Evolutionary conservation across 2,329 filamentous ascomycete species (phyloP), one percentile per base, ranked within the genome.

Genomic region (Penicillium janthinellum): DNA sequence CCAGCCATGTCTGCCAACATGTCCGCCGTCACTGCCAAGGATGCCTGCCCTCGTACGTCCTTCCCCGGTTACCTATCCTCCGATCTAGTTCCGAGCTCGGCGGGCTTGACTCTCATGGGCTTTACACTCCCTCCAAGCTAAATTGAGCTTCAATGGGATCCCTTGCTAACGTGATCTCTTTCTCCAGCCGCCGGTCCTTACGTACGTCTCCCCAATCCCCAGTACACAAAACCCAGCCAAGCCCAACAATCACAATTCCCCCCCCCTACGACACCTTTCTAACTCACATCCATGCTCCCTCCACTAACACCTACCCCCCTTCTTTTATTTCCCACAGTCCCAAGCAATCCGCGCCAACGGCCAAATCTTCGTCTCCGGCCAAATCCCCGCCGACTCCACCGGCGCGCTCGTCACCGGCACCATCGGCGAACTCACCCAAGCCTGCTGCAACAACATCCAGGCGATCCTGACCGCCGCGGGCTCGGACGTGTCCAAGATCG

Each of bases 391-490:
- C 65, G 86, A 90, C 73, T 79, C 82, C 47, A 76, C 77, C 6
- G 85, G 84, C 63, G 82, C 85, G 65, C 79, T 90, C 56, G 80
- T 90, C 63, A 79, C 85, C 48, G 88, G 88, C 54, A 84, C 81
- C 71, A 85, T 91, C 67, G 83, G 85, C 57, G 84, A 92, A 68
- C 86, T 89, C 76, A 91, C 89, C 68, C 84, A 85, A 65, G 84
- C 84, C 70, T 90, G 86, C 82, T 88, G 88, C 78, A 83, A 90
- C 78, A 96, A 96, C 79, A 85, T 97, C 72, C 84, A 89, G 76
- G 90, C 90, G 45, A 91, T 98, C 58, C 86, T 98, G 54, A 85
- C 87, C 61, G 91, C 88, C 69, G 92, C 92, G 25, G 92, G 91
- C 56, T 93, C 90, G 22, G 86, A 84, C 54, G 84, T 98, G 60